These are phyloP conservation scores for Aspergillus sojae DNA, from an alignment of 2,329 filamentous ascomycete genomes.

Conservation along the genomic window DNA sequence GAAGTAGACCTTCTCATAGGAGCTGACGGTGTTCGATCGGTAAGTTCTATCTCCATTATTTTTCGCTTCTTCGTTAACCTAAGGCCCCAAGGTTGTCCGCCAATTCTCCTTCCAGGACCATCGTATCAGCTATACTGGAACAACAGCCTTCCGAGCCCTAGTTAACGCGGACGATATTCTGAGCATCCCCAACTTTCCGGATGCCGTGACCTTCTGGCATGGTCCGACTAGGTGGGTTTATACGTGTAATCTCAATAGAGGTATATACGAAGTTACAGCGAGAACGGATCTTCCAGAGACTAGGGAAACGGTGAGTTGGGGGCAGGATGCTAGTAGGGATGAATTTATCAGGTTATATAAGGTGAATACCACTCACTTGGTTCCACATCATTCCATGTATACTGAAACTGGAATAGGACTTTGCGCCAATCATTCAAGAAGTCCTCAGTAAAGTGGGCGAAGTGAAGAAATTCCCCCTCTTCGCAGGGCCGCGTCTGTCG, in stretches of 20 bases:
- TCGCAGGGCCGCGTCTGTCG: conserved; percentile 12
- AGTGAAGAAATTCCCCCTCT: conserved; percentile 17
- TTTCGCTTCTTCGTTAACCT: fast-evolving
- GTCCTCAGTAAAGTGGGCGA: conserved; percentile 12
- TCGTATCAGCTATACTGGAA: conserved; percentile 14
- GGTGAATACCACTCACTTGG: not conserved
- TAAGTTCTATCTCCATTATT: not conserved
- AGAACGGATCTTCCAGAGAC: conserved; percentile 9
- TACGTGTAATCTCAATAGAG: conserved; percentile 16
- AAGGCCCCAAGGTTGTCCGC: conserved; percentile 7
- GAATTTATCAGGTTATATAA: conserved; percentile 14
- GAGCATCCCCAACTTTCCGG: conserved; percentile 10
- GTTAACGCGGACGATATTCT: conserved; percentile 12
- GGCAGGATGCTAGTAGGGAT: conserved; percentile 11
- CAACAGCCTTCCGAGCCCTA: conserved; percentile 16
- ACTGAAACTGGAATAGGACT: conserved; percentile 5
- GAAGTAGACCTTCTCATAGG: conserved; percentile 17
- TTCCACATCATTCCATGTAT: fast-evolving
- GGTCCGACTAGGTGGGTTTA: conserved; percentile 16
- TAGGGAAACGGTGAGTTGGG: conserved; percentile 14
- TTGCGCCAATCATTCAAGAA: conserved; percentile 6
- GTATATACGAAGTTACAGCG: conserved; percentile 15
- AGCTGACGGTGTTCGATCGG: conserved; percentile 19
- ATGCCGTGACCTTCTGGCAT: conserved; percentile 20
- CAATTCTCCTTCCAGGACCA: conserved; percentile 16